These are phyloP conservation scores for Pseudopyrenochaeta lycopersici DNA, from an alignment of 2,329 filamentous ascomycete species.

Conservation along the genomic window DNA sequence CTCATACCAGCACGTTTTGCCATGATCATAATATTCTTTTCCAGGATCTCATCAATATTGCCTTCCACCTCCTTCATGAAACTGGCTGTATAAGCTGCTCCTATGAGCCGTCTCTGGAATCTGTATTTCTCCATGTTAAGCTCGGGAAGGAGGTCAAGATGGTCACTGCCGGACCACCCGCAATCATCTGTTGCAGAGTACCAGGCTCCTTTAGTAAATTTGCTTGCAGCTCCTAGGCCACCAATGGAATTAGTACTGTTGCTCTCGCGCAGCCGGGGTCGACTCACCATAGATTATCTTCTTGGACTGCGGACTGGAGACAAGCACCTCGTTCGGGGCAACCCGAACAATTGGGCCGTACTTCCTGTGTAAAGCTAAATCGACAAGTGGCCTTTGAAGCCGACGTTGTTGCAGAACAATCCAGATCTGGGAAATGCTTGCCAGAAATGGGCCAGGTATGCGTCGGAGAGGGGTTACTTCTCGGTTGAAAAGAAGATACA, in stretches of 20 bases:
- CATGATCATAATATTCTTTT: background rate
- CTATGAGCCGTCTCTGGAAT: background rate
- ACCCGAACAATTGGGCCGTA: background rate
- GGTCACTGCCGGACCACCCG: background rate
- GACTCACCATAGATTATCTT: background rate
- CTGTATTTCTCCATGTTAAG: background rate
- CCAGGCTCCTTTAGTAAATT: background rate
- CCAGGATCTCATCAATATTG: background rate
- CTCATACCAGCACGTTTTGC: background rate
- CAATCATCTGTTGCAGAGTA: background rate
- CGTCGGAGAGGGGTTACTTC: background rate
- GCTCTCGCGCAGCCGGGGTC: background rate
- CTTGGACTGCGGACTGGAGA: background rate
- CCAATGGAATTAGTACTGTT: background rate
- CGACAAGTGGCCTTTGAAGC: background rate
- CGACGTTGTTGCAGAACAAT: background rate
- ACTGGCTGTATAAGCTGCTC: background rate
- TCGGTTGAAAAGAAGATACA: background rate
- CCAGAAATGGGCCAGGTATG: background rate
- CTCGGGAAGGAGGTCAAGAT: background rate
- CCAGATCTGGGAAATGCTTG: background rate
- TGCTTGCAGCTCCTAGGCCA: background rate
- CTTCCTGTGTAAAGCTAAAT: background rate
- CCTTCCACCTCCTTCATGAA: background rate
- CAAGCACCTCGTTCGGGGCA: background rate